Evolutionary conservation across 306 rosid genomes (phyloP).

Genomic region (Albizia julibrissin): DNA sequence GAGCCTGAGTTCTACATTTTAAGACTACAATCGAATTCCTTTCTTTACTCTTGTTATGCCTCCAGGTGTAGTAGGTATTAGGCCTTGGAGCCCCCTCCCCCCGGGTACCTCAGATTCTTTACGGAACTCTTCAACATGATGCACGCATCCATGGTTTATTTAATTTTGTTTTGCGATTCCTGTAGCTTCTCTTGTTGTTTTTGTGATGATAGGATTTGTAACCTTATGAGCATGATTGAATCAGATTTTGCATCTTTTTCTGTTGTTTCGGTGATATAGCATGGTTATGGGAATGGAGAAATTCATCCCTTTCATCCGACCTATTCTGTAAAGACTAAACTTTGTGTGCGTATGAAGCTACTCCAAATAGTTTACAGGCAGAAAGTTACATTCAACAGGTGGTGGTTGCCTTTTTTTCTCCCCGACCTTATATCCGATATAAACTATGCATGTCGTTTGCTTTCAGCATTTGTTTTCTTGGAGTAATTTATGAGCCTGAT

Average conservation of each 20-base stretch:
- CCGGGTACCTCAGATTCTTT: background rate
- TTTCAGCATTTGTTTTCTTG: background rate
- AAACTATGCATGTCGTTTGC: background rate
- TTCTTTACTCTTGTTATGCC: background rate
- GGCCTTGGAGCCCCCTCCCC: background rate
- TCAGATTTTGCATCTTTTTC: slow-evolving; percentile 1
- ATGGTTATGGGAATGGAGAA: background rate
- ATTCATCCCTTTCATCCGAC: slow-evolving; percentile 21
- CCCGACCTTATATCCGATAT: background rate
- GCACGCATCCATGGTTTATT: slow-evolving; percentile 5
- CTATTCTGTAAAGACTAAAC: background rate
- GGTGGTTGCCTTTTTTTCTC: background rate
- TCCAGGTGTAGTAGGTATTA: background rate
- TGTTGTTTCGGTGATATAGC: background rate
- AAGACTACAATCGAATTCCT: background rate
- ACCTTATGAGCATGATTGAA: background rate
- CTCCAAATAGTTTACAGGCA: background rate
- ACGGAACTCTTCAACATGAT: slow-evolving; percentile 6
- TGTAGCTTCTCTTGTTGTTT: slow-evolving; percentile 9
- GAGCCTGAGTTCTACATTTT: background rate
- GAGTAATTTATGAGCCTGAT: slow-evolving; percentile 3
- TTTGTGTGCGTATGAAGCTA: background rate
- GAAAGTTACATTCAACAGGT: background rate
- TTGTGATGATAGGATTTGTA: slow-evolving; percentile 30
- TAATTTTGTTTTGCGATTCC: background rate